Conservation (phyloP, 257 asterid genomes). For the Fraxinus anomala region DNA sequence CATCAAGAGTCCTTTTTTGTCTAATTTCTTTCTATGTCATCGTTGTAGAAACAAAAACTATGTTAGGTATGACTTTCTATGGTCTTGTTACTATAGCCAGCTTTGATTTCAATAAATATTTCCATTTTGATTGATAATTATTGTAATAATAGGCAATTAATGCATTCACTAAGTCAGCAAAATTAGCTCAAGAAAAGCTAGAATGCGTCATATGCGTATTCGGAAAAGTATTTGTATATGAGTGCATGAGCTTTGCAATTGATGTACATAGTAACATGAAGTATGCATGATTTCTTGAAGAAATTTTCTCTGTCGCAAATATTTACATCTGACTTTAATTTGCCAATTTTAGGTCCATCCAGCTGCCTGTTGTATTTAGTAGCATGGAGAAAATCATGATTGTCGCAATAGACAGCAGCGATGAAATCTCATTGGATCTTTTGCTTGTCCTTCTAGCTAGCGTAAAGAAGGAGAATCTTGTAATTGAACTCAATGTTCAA, state of each 20-base stretch:
- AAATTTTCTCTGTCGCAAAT: neutral
- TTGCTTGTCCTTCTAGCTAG: conserved; percentile 38
- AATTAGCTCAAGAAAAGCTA: neutral
- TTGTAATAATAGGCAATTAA: neutral
- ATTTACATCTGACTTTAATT: conserved; percentile 5
- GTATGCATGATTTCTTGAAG: neutral
- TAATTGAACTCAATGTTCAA: conserved; percentile 8
- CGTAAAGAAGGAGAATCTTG: conserved; percentile 43
- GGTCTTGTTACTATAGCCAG: neutral
- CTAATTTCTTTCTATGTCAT: neutral
- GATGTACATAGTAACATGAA: neutral
- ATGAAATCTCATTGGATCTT: conserved; percentile 39
- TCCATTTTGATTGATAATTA: neutral
- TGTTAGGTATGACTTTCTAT: neutral
- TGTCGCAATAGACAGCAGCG: conserved; percentile 36
- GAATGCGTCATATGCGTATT: neutral
- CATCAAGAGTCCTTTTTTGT: neutral
- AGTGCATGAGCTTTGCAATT: neutral
- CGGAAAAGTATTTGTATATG: neutral
- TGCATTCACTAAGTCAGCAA: neutral
- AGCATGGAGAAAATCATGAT: conserved; percentile 48
- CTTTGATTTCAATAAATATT: too few species aligned
- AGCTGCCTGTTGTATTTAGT: conserved; percentile 28
- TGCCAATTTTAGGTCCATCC: conserved; percentile 32
- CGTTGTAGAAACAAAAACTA: neutral